Base-by-base conservation (phyloP, 2,329 filamentous ascomycete genomes). In the Fulvia fulva region DNA sequence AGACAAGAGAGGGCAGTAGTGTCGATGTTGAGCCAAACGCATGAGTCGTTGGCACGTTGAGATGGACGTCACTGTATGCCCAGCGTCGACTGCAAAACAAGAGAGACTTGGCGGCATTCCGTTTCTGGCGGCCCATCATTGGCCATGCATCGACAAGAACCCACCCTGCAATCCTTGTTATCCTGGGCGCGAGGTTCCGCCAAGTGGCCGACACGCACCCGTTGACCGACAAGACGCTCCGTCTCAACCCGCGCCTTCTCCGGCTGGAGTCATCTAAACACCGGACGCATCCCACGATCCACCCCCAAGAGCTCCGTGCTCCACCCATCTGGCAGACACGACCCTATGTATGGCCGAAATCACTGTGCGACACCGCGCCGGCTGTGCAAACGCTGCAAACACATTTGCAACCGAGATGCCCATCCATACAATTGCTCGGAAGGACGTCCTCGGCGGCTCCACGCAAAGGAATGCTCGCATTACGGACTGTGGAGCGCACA, bases 301-400 rank as follows among this genome's bases (percentile, higher is more conserved):
- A 44, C 41, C 41, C 41, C 41, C 41, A 44, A 44, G 41, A n/a
- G n/a, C 41, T 44, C 5, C 41, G n/a, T 44, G 41, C 41, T 44
- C 41, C 41, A 44, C 41, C 2, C 7, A n/a, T 44, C 8, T 44
- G 7, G 16, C 16, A 16, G 41, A 19, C 41, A 8, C 21, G 21
- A 22, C 41, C 41, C 16, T 44, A n/a, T 22, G 21, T 44, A 44
- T 44, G 16, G 21, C 41, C 41, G 41, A n/a, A 22, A 44, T 2
- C 41, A 44, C 16, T 3, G 21, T 44, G 16, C 41, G 25, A 51
- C 47, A 34, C 23, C 21, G 19, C 47, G 47, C 47, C 6, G 47
- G 8, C 47, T 26, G n/a, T 51, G 47, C 47, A 51, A 51, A 51
- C 47, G 28, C 47, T 51, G 47, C 30, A 51, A 51, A 21, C 28